Evolutionary conservation across 2,329 filamentous ascomycete genomes (phyloP).

Genomic region (Aspergillus caelatus): DNA sequence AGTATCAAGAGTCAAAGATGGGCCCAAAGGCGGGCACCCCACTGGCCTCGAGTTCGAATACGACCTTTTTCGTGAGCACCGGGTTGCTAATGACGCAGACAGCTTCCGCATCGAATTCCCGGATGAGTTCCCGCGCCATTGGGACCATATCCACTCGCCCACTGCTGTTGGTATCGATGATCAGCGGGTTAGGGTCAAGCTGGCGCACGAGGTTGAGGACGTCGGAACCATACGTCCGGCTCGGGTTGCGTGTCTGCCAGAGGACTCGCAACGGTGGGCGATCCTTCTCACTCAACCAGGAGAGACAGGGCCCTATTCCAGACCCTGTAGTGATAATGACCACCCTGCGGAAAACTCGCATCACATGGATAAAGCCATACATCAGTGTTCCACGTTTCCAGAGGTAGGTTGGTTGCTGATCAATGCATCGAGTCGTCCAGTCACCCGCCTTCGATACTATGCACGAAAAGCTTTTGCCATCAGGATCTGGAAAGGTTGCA

Average conservation of each 20-base stretch:
- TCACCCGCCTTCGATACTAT: slow-evolving; percentile 24
- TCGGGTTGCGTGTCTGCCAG: slow-evolving; percentile 40
- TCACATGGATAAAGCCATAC: slow-evolving; percentile 7
- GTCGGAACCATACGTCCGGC: slow-evolving; percentile 35
- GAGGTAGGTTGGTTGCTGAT: slow-evolving; percentile 20
- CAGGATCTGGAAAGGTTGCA: slow-evolving; percentile 22
- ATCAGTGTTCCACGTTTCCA: slow-evolving; percentile 24
- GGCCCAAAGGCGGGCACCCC: slow-evolving; percentile 37
- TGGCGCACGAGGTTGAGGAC: slow-evolving; percentile 35
- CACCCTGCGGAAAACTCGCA: slow-evolving; percentile 40
- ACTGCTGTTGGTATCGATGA: slow-evolving; percentile 37
- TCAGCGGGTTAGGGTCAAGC: slow-evolving; percentile 37
- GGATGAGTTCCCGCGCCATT: slow-evolving; percentile 23
- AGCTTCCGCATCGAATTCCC: slow-evolving; percentile 39
- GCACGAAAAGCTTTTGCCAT: slow-evolving; percentile 13
- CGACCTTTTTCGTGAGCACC: slow-evolving; percentile 39
- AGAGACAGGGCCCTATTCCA: slow-evolving; percentile 43
- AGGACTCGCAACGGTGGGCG: slow-evolving; percentile 32
- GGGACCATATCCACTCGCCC: slow-evolving; percentile 38
- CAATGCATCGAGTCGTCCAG: slow-evolving; percentile 26
- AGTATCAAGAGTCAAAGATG: not conserved
- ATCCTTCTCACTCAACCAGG: not conserved
- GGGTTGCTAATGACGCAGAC: slow-evolving; percentile 42
- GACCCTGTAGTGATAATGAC: slow-evolving; percentile 45
- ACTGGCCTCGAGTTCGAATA: slow-evolving; percentile 42